These are phyloP conservation scores for Pestalotiopsis sp. DNA, from an alignment of 2,329 filamentous ascomycete genomes.

Conservation along the genomic window DNA sequence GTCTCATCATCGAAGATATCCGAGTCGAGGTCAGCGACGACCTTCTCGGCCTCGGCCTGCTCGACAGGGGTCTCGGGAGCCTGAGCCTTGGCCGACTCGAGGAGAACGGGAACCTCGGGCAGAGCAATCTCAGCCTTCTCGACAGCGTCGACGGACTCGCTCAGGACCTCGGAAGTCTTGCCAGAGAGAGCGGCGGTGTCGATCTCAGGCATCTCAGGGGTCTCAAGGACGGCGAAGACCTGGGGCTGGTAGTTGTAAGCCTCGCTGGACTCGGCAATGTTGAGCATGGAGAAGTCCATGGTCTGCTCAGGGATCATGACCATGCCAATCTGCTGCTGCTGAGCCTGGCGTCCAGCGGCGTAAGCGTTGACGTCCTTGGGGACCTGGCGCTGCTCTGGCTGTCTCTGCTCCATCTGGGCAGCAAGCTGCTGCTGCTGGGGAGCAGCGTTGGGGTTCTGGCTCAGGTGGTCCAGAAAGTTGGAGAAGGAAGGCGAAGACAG, in stretches of 20 bases:
- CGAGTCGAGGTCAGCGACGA: constrained; percentile 43
- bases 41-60: constrained; percentile 26
- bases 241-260: constrained; percentile 67
- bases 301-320: constrained; percentile 80
- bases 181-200: constrained; percentile 68
- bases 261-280: constrained; percentile 51
- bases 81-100: constrained; percentile 33
- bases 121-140: constrained; percentile 61
- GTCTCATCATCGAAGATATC: constrained; percentile 63
- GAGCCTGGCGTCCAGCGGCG: constrained; percentile 51
- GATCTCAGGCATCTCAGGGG: constrained; percentile 68
- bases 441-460: constrained; percentile 56
- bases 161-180: constrained; percentile 64
- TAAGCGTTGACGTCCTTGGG: constrained; percentile 72
- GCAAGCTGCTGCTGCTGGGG: constrained; percentile 44
- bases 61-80: constrained; percentile 31
- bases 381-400: constrained; percentile 50
- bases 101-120: constrained; percentile 48
- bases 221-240: constrained; percentile 74
- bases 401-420: constrained; percentile 42
- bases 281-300: constrained; percentile 76
- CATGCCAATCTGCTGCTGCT: constrained; percentile 75
- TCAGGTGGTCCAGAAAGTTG: constrained; percentile 75
- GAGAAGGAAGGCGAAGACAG: constrained; percentile 82
- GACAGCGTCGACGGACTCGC: constrained; percentile 44